A percentile compares a stretch with the other conserved stretches of the same genome.
phyloP scores from a whole-genome alignment of 1,284 basidiomycete genomes.

The Microbotryum silenes-acaulis region DNA sequence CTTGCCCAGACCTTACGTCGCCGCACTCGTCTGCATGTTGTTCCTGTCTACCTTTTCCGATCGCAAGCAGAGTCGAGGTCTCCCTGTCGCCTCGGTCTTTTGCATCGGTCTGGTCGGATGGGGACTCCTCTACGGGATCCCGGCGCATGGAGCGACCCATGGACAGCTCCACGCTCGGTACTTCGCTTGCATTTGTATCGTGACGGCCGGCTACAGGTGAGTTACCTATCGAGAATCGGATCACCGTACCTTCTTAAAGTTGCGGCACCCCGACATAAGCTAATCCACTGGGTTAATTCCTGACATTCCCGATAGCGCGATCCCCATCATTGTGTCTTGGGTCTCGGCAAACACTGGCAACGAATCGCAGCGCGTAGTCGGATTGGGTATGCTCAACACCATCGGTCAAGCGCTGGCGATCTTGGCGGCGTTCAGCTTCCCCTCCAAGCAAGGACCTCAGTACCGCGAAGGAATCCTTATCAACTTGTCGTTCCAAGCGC shows the following conservation, averaged over 20 bases:
- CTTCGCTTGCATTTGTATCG: conserved; percentile 39
- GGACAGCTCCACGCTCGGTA: no score
- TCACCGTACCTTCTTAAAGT: no score
- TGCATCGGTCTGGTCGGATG: conserved; percentile 43
- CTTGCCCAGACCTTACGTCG: conserved; percentile 28
- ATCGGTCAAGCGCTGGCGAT: conserved; percentile 45
- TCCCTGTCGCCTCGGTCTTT: conserved; percentile 41
- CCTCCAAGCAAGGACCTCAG: conserved; percentile 40
- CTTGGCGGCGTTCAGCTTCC: conserved; percentile 45
- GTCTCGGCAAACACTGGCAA: conserved; percentile 39
- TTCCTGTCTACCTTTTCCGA: conserved; percentile 61
- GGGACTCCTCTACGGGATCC: conserved; percentile 40
- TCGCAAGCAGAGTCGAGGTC: conserved; percentile 59
- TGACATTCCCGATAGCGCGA: conserved; percentile 33
- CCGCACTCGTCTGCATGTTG: conserved; percentile 45
- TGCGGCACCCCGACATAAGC: no score
- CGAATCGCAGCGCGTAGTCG: conserved; percentile 43
- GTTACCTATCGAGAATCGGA: no score
- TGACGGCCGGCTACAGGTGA: conserved; percentile 36
- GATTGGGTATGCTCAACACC: conserved; percentile 45
- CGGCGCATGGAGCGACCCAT: conserved; percentile 26
- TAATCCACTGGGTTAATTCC: no score
- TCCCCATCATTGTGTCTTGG: conserved; percentile 38
- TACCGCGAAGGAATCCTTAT: conserved; percentile 42
- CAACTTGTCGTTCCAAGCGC: conserved; percentile 43